phyloP scores from a whole-genome alignment of 1,284 basidiomycete genomes.

The Coniferiporia sulphurascens region DNA sequence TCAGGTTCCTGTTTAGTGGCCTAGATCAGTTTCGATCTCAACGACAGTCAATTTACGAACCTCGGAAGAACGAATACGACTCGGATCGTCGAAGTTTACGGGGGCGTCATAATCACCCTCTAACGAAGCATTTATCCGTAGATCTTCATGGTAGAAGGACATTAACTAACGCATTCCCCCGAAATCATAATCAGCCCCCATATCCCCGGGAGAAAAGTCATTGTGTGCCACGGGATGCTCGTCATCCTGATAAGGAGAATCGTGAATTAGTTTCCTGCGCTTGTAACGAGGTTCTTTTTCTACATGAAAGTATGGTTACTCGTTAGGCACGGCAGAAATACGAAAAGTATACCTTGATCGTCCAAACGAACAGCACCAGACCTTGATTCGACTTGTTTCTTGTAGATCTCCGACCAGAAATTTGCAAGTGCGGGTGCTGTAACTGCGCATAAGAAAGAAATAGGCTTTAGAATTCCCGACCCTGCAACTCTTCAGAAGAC shows the following conservation, averaged over 20 bases:
- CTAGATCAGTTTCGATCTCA: background rate
- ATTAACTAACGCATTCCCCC: background rate
- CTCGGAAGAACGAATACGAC: slow-evolving; percentile 59
- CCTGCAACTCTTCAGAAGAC: background rate
- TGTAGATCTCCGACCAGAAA: slow-evolving; percentile 70
- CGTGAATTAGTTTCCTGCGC: background rate
- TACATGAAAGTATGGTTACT: background rate
- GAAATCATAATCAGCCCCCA: slow-evolving; percentile 4
- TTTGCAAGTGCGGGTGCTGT: slow-evolving; percentile 56
- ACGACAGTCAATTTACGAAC: slow-evolving; percentile 30
- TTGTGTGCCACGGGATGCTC: background rate
- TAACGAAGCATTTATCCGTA: background rate
- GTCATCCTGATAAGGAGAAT: background rate
- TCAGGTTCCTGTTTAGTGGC: slow-evolving; percentile 58
- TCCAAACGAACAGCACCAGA: slow-evolving; percentile 44
- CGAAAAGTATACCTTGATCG: slow-evolving; percentile 26
- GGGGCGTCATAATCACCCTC: background rate
- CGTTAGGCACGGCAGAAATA: background rate
- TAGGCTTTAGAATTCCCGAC: background rate
- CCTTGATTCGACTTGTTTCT: slow-evolving; percentile 58
- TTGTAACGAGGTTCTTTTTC: slow-evolving; percentile 2
- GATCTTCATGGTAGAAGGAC: background rate
- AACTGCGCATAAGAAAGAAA: slow-evolving; percentile 38
- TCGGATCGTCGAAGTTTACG: slow-evolving; percentile 22
- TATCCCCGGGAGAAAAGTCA: background rate